Percentiles rank a stretch among this genome's conserved stretches.
Evolutionary conservation across 148 eudicot species (phyloP).

Genomic region (Limonium bicolor): DNA sequence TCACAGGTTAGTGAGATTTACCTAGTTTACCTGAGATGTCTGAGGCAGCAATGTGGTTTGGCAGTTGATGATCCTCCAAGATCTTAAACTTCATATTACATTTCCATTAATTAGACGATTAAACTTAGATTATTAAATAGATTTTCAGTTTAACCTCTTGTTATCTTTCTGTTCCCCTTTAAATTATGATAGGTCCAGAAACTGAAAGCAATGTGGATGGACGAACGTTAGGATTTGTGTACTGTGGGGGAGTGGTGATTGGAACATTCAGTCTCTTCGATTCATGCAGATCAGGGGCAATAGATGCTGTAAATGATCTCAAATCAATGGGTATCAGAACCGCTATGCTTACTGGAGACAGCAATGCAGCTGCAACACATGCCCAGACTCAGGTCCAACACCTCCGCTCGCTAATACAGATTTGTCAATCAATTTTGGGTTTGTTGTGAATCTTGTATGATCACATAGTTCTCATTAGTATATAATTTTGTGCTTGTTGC

Average conservation of each 20-base stretch:
- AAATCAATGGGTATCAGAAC: slow-evolving; percentile 65
- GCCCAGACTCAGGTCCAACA: slow-evolving; percentile 62
- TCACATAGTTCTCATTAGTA: too few relatives aligned
- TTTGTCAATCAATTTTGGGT: not conserved
- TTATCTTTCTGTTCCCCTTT: not conserved
- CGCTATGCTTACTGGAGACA: slow-evolving; percentile 86
- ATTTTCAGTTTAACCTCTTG: too few relatives aligned
- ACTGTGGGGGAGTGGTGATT: slow-evolving; percentile 27
- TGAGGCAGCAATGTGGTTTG: not conserved
- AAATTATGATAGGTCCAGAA: slow-evolving; percentile 9
- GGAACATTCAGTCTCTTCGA: slow-evolving; percentile 68
- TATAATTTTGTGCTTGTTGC: not conserved
- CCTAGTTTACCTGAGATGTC: not conserved
- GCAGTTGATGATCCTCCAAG: not conserved
- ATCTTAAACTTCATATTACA: not conserved
- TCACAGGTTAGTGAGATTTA: slow-evolving; percentile 8
- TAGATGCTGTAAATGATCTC: slow-evolving; percentile 52
- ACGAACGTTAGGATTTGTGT: slow-evolving; percentile 51
- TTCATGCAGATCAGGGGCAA: slow-evolving; percentile 56
- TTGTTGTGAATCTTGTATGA: too few relatives aligned
- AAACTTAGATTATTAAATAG: too few relatives aligned
- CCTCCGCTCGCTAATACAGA: not conserved
- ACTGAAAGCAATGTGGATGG: slow-evolving; percentile 29
- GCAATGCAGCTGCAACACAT: slow-evolving; percentile 43
- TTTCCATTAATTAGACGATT: too few relatives aligned